Evolutionary conservation across 2,329 filamentous ascomycete species (phyloP).

Genomic region (Pyrenophora tritici-repentis): DNA sequence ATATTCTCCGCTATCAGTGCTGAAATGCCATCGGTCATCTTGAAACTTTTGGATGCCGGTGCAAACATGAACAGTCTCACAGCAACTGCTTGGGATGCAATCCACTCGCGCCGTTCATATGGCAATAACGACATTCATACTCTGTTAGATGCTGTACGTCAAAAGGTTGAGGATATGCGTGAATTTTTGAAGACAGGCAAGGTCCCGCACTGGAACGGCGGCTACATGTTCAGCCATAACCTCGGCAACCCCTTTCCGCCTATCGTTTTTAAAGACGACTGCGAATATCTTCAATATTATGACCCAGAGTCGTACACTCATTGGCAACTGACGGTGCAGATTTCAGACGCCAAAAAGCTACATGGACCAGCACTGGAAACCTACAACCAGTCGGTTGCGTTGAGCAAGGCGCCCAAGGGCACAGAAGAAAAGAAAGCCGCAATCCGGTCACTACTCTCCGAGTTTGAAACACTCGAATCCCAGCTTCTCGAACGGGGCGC

Average conservation of each 20-base stretch:
- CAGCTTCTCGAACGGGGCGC: constrained; percentile 62
- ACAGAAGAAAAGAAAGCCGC: constrained; percentile 61
- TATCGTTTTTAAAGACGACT: constrained; percentile 49
- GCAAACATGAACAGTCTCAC: constrained; percentile 69
- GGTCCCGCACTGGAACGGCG: not conserved
- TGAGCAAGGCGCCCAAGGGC: constrained; percentile 33
- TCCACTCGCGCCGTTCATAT: constrained; percentile 36
- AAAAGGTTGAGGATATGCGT: constrained; percentile 51
- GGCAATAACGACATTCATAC: constrained; percentile 51
- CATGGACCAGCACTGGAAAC: constrained; percentile 46
- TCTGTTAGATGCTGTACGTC: constrained; percentile 65
- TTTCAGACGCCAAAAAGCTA: constrained; percentile 45
- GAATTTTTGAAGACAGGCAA: constrained; percentile 15
- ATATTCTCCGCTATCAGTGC: constrained; percentile 64
- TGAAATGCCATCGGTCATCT: constrained; percentile 58
- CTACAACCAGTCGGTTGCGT: constrained; percentile 29
- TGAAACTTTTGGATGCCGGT: constrained; percentile 65
- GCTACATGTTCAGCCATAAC: not conserved
- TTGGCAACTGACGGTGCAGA: constrained; percentile 54
- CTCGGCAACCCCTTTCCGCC: constrained; percentile 1
- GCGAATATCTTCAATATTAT: constrained; percentile 58
- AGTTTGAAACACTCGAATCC: constrained; percentile 62
- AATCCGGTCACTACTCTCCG: constrained; percentile 56
- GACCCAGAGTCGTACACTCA: constrained; percentile 64
- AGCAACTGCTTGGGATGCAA: constrained; percentile 35